Evolutionary conservation across 2,329 filamentous ascomycete species (phyloP), one percentile per base, ranked within the genome.

Genomic region (Fonsecaea pedrosoi): DNA sequence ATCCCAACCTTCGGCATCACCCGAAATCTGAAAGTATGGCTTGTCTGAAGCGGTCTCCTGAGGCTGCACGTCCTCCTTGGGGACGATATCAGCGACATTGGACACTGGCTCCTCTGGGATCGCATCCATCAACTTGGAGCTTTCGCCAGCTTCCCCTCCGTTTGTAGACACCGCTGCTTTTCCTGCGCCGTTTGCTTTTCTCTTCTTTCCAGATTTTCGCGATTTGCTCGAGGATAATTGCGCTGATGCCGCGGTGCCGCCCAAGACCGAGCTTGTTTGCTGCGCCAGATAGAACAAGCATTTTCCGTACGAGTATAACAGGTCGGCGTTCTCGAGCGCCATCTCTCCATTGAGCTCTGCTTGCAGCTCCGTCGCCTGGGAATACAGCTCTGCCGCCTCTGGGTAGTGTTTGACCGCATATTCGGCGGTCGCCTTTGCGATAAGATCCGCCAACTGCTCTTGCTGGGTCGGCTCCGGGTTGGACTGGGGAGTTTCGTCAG

Each of bases 281-380:
- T 98, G 91, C 35, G 94, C 95, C 67, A 98, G 91, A 78, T 94
- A 94, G 84, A 96, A 98, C 21, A 99, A 83, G 64, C 92, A 92
- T 76, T 94, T 92, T 13, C 95, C 95, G 79, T 99, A 99, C 70
- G 93, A 87, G 79, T 96, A 99, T 21, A 98, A 87, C 55, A 99
- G 87, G 77, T 98, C 94, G 59, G 94, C 94, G 74, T 99, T 99
- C 65, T 92, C 89, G 3, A 92, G 88, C 15, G 89, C 89, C 85
- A 96, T 91, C 80, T 98, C 95, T 78, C 94, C 95, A 78, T 97
- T 95, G 77, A 97, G 84, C 77, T 92, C 88, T 65, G 92, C 92
- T 80, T 99, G 95, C 68, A 97, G 86, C 78, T 96, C 92, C 64
- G 92, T 92, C 37, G 95, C 95, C 75, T 90, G 87, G 53, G 93